phyloP scores from a whole-genome alignment of 176 grass and related monocot genomes.

The Eleusine indica region DNA sequence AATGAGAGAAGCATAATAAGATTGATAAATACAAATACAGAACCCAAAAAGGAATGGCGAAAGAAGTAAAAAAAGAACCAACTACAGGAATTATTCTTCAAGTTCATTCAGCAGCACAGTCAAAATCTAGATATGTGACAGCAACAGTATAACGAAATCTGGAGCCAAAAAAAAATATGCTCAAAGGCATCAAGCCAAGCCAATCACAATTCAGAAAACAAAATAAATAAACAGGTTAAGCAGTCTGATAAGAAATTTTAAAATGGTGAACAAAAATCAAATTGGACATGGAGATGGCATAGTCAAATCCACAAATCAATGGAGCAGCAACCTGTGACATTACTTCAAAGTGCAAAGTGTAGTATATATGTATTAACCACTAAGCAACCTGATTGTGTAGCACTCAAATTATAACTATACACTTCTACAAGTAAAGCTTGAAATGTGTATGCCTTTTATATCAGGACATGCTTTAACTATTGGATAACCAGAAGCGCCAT shows the following conservation, averaged over 20 bases:
- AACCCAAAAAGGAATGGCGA: no score
- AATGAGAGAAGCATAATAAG: slow-evolving; percentile 14
- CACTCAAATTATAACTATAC: background rate
- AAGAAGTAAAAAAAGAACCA: background rate
- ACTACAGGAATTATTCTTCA: slow-evolving; percentile 1
- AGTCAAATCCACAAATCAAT: slow-evolving; percentile 18
- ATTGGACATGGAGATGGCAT: background rate
- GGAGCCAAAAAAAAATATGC: background rate
- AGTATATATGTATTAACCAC: slow-evolving; percentile 1
- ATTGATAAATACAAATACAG: background rate
- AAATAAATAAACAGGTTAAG: slow-evolving; percentile 22
- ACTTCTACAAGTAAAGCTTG: background rate
- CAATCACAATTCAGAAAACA: background rate
- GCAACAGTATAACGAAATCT: background rate
- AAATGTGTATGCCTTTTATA: background rate
- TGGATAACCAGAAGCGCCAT: slow-evolving; percentile 12
- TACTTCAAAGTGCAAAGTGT: slow-evolving; percentile 18
- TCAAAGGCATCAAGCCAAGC: background rate
- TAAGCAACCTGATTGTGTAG: slow-evolving; percentile 23
- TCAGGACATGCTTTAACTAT: slow-evolving; percentile 15
- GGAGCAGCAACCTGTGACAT: slow-evolving; percentile 2
- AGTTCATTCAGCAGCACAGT: background rate
- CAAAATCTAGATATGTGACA: background rate
- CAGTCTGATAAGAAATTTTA: slow-evolving; percentile 5
- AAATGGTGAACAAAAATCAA: slow-evolving; percentile 4